Percentiles rank a stretch among this genome's conserved stretches.
Conservation (phyloP, 176 grass and related monocot genomes). For the Rhynchospora tenuis region DNA sequence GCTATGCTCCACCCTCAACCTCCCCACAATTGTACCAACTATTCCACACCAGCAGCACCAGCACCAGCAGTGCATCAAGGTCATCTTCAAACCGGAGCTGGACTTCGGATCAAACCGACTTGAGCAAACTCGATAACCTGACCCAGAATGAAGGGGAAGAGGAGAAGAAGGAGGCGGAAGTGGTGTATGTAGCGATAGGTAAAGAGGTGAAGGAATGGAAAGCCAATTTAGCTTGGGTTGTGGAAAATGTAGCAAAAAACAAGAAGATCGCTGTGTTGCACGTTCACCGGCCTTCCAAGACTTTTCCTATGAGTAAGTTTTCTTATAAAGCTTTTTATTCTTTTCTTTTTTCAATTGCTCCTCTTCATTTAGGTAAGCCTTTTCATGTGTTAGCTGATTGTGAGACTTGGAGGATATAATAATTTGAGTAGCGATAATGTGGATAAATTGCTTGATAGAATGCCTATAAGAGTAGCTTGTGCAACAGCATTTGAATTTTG, state of each 20-base stretch:
- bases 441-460: neutral
- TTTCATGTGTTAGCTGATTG: neutral
- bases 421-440: neutral
- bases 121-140: neutral
- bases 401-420: neutral
- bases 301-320: slow-evolving; percentile 17
- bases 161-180: neutral
- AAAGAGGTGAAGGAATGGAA: slow-evolving; percentile 32
- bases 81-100: neutral
- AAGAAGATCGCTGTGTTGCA: slow-evolving; percentile 36
- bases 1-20: neutral
- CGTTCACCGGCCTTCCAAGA: slow-evolving; percentile 29
- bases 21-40: neutral
- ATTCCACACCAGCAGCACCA: neutral
- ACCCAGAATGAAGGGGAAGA: neutral
- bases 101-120: neutral
- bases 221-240: slow-evolving; percentile 31
- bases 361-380: neutral
- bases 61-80: neutral
- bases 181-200: slow-evolving; percentile 29
- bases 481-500: neutral
- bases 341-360: neutral
- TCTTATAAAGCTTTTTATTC: neutral
- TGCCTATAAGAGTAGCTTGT: neutral
- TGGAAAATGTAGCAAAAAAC: neutral